These are phyloP conservation scores for Cytospora piceicola DNA, from an alignment of 2,329 filamentous ascomycete genomes.

Conservation along the genomic window DNA sequence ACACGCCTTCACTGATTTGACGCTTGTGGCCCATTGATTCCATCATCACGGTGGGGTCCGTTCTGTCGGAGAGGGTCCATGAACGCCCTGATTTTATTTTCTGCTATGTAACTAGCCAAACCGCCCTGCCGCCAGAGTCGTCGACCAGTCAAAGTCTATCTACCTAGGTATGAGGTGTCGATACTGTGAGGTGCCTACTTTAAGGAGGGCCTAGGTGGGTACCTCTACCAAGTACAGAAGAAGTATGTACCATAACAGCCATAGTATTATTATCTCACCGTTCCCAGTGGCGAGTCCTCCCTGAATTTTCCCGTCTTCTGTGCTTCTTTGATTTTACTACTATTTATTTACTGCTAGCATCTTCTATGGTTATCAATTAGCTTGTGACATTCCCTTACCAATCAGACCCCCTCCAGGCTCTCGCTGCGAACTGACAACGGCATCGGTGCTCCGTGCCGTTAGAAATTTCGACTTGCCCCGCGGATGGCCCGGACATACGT, in stretches of 20 bases:
- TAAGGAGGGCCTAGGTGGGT: too few species aligned
- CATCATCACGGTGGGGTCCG: neutral
- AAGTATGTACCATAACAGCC: too few species aligned
- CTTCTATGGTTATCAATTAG: neutral
- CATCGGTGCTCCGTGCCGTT: neutral
- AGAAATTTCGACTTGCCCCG: slow-evolving; percentile 9
- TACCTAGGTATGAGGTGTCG: too few species aligned
- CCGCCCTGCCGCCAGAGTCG: too few species aligned
- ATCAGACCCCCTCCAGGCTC: neutral
- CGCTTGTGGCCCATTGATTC: neutral
- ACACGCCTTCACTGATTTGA: neutral
- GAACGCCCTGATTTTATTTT: neutral
- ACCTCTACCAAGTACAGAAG: too few species aligned
- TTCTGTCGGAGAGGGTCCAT: neutral
- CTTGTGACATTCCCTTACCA: neutral
- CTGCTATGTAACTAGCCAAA: too few species aligned
- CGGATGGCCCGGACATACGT: slow-evolving; percentile 22
- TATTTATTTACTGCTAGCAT: neutral
- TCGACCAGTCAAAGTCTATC: too few species aligned
- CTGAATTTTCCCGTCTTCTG: neutral
- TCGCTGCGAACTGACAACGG: neutral
- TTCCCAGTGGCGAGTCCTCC: neutral
- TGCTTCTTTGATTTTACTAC: neutral
- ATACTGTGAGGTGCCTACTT: too few species aligned
- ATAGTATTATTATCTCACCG: neutral